These are phyloP conservation scores for Amylostereum chailletii DNA, from an alignment of 1,284 basidiomycete genomes.

Conservation along the genomic window DNA sequence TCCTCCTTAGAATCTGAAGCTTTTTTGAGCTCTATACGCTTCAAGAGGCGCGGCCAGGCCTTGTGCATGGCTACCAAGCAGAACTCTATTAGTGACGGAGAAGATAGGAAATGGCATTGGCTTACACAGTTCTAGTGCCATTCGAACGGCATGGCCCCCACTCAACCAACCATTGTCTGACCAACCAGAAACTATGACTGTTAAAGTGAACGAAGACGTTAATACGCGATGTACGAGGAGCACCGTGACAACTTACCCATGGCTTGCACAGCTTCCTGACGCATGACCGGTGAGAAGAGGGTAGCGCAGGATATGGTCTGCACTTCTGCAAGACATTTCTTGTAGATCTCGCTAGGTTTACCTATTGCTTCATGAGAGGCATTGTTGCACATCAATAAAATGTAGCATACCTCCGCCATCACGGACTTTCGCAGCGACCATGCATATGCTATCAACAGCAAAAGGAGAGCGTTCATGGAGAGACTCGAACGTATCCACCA, in stretches of 20 bases:
- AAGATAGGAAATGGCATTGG: constrained; percentile 5
- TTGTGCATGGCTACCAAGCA: constrained; percentile 66
- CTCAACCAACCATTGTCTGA: constrained; percentile 89
- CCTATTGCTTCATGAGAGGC: constrained; percentile 24
- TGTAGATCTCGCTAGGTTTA: constrained; percentile 57
- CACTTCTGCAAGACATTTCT: constrained; percentile 70
- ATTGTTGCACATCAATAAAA: neutral
- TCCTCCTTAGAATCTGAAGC: constrained; percentile 54
- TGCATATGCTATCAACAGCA: constrained; percentile 80
- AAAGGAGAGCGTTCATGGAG: constrained; percentile 78
- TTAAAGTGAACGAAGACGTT: constrained; percentile 7
- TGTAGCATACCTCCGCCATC: constrained; percentile 70
- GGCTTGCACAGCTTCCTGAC: constrained; percentile 81
- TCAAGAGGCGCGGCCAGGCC: constrained; percentile 77
- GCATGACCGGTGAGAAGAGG: constrained; percentile 74
- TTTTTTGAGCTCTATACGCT: constrained; percentile 63
- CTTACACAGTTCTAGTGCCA: constrained; percentile 86
- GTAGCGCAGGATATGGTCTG: constrained; percentile 79
- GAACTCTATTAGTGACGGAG: constrained; percentile 1
- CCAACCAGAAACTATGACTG: constrained; percentile 84
- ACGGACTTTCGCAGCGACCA: constrained; percentile 80
- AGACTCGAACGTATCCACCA: constrained; percentile 72
- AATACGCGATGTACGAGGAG: constrained; percentile 1
- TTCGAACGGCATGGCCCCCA: constrained; percentile 85
- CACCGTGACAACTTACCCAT: constrained; percentile 57